Conservation (phyloP, 345 rosid species). For the Cardamine chenopodiifolia region DNA sequence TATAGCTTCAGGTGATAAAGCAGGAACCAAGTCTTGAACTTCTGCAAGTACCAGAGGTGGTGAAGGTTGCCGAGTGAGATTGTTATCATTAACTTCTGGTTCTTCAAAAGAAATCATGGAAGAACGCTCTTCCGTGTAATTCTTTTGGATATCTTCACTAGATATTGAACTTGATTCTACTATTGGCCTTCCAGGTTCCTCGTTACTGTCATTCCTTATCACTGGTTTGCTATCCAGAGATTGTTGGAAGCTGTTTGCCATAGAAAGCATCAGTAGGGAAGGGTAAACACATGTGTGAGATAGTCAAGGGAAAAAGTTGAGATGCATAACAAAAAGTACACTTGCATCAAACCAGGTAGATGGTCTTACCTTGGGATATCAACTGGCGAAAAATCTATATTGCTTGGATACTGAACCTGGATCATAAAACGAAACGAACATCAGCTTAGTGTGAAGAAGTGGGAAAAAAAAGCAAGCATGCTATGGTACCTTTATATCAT, state of each 20-base stretch:
- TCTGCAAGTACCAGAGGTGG: slow-evolving; percentile 95
- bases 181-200: slow-evolving; percentile 53
- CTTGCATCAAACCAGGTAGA: slow-evolving; percentile 15
- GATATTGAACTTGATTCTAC: slow-evolving; percentile 41
- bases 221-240: slow-evolving; percentile 48
- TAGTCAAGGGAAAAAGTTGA: not conserved
- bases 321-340: slow-evolving; percentile 11
- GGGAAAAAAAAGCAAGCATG: not conserved
- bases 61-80: slow-evolving; percentile 80
- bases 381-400: slow-evolving; percentile 75
- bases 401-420: slow-evolving; percentile 85
- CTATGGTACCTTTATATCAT: slow-evolving; percentile 56
- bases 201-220: slow-evolving; percentile 40
- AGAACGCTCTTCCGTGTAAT: slow-evolving; percentile 56
- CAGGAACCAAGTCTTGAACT: slow-evolving; percentile 77
- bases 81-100: slow-evolving; percentile 52
- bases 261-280: slow-evolving; percentile 13
- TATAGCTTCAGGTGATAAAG: slow-evolving; percentile 52
- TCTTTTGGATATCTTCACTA: slow-evolving; percentile 45
- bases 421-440: slow-evolving; percentile 27
- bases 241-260: slow-evolving; percentile 53
- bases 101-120: slow-evolving; percentile 92
- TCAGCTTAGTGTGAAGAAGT: slow-evolving; percentile 33
- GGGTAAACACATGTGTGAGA: slow-evolving; percentile 1
- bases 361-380: slow-evolving; percentile 76